Evolutionary conservation across 257 asterid species (phyloP), one percentile per base, ranked within the genome.

Genomic region (Ocimum tenuiflorum): DNA sequence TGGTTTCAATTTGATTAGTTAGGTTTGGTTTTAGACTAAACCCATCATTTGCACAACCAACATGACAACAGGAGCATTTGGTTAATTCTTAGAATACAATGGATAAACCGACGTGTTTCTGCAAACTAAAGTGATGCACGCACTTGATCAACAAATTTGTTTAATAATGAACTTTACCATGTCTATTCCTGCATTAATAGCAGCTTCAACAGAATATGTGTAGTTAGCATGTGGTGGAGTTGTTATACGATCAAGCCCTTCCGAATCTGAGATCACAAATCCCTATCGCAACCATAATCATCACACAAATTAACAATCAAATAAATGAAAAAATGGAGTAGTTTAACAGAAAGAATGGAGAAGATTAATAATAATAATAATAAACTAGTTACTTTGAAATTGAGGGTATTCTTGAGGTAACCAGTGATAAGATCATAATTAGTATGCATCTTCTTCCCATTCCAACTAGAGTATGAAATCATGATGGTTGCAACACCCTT

Each of bases 131-230:
- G n/a, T n/a, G n/a, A n/a, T n/a, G n/a, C n/a, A n/a, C n/a, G n/a
- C n/a, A n/a, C n/a, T n/a, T n/a, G n/a, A n/a, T n/a, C n/a, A n/a
- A n/a, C n/a, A n/a, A n/a, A n/a, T n/a, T n/a, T n/a, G n/a, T n/a
- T n/a, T n/a, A n/a, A 1, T 27, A 27, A 27, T 27, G 2, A 27
- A 27, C n/a, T n/a, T 27, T 60, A 85, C 95, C 95, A 87, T 83
- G 73, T 87, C 92, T 18, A 85, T 80, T 63, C 95, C 95, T 61
- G 95, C 95, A 68, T 45, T 70, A 56, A 87, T 71, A 41, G 79
- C 75, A 31, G 77, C 81, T 68, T 74, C 72, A 60, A 87, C 80
- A 8, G 82, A 83, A 36, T 81, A 81, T 0, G 94, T 80, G 56
- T 83, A 88, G 69, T 85, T 88, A 12, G 83, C 82, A 63, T 47